Conservation (phyloP, 73 alveolate species). For the Paramecium caudatum region DNA sequence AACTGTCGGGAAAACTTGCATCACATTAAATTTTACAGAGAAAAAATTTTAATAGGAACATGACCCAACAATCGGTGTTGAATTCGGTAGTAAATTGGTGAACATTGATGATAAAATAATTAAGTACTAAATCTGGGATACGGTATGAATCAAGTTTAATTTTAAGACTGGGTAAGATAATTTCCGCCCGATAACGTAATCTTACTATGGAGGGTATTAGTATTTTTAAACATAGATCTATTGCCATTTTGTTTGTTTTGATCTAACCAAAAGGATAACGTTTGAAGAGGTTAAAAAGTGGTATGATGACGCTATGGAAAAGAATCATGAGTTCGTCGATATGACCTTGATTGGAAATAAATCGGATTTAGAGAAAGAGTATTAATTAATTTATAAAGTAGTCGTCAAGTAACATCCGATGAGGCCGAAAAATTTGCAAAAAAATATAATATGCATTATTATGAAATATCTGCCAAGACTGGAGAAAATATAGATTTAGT, state of each 20-base stretch:
- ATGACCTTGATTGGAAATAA: slow-evolving; percentile 86
- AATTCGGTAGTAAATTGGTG: slow-evolving; percentile 78
- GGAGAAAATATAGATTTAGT: slow-evolving; percentile 85
- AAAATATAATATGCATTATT: slow-evolving; percentile 79
- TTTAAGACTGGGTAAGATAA: slow-evolving; percentile 87
- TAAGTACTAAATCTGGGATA: slow-evolving; percentile 77
- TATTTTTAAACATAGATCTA: slow-evolving; percentile 46
- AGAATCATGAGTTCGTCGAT: slow-evolving; percentile 78
- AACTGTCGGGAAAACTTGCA: slow-evolving; percentile 80
- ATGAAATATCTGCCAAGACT: slow-evolving; percentile 87
- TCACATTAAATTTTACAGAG: slow-evolving; percentile 79
- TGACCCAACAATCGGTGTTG: slow-evolving; percentile 85
- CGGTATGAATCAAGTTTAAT: slow-evolving; percentile 43
- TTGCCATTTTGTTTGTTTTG: slow-evolving; percentile 82
- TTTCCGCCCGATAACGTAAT: slow-evolving; percentile 79
- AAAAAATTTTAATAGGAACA: slow-evolving; percentile 78
- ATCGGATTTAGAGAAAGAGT: slow-evolving; percentile 77
- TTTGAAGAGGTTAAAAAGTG: slow-evolving; percentile 74
- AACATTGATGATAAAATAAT: slow-evolving; percentile 75
- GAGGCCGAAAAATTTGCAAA: slow-evolving; percentile 87
- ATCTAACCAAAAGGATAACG: slow-evolving; percentile 81
- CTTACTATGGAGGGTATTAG: slow-evolving; percentile 78
- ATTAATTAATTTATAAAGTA: background rate
- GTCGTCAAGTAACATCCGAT: slow-evolving; percentile 85
- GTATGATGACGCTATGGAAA: slow-evolving; percentile 80